Conservation (phyloP, 257 asterid genomes). For the Solanum sejunctum region DNA sequence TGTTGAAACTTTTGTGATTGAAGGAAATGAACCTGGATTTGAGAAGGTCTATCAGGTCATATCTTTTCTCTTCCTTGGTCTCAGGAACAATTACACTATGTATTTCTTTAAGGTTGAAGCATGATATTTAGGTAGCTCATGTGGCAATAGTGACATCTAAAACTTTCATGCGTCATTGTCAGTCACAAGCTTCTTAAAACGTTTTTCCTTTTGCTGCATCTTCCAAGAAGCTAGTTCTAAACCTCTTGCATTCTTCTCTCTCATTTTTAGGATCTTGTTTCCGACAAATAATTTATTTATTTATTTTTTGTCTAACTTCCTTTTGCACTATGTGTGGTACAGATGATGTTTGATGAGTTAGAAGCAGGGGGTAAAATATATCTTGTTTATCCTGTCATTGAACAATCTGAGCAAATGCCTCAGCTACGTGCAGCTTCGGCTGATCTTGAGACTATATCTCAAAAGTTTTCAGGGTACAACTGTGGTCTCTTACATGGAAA, state of each 20-base stretch:
- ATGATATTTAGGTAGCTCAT: not conserved
- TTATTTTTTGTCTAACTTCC: not conserved
- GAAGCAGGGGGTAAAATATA: slow-evolving; percentile 70
- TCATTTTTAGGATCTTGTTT: not conserved
- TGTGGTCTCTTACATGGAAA: slow-evolving; percentile 86
- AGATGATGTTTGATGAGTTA: slow-evolving; percentile 84
- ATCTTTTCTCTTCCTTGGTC: not conserved
- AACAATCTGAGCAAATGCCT: slow-evolving; percentile 85
- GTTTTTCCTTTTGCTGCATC: not conserved
- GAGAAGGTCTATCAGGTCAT: slow-evolving; percentile 70
- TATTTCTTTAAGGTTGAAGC: not conserved
- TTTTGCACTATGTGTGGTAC: slow-evolving; percentile 10
- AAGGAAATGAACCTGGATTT: slow-evolving; percentile 71
- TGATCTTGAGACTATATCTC: slow-evolving; percentile 55
- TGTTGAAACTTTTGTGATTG: slow-evolving; percentile 52
- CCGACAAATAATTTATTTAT: not conserved
- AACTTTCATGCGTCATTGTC: not conserved
- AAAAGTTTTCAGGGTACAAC: slow-evolving; percentile 38
- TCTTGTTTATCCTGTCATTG: slow-evolving; percentile 74
- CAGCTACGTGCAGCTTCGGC: slow-evolving; percentile 88
- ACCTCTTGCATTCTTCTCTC: not conserved
- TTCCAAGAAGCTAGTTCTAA: not conserved
- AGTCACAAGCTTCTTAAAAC: not conserved
- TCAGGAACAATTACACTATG: not conserved
- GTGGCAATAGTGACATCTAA: not conserved